Base-by-base conservation (phyloP, 345 rosid genomes). In the Sapria himalayana region DNA sequence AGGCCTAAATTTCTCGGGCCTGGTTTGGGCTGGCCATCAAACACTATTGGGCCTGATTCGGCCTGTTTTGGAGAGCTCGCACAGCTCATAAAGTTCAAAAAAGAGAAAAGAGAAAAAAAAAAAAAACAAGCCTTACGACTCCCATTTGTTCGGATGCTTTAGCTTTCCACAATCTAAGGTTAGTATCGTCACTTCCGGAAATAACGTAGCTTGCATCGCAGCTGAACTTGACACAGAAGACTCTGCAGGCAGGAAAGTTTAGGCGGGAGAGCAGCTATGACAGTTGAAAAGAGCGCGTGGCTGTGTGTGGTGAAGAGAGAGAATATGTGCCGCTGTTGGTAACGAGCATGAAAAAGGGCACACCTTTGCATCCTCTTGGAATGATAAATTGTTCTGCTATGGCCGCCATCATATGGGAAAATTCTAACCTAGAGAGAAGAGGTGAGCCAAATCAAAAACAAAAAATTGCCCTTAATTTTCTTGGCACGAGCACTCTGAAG, bases 361-460 rank as follows among this genome's bases (percentile, higher is more conserved):
- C 43, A 84, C 99, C 95, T 84, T 66, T 84, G 95, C 99, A 80
- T 91, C 64, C 99, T 84, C 71, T 91, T 91, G 18, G 95, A 72
- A 39, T 84, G 93, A 65, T 91, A 91, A 52, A 84, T 66, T 72
- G 79, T 95, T 45, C 82, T 46, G 61, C 92, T 84, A 58, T 72
- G 89, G 38, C 93, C 95, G 45, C 95, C 93, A 50, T 80, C 73
- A 60, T 77, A 84, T 29, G 53, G 76, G 74, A 91, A 91, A 39
- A 84, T 84, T 59, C 95, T 69, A 25, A 78, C 57, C 92, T 72
- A 80, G 15, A 55, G 41, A 43, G 12, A 3, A 24, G 34, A 32
- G 37, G 25, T 37, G n/a, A n/a, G n/a, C n/a, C 27, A 5, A 33
- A 38, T 42, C 21, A 53, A 25, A n/a, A 34, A 22, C 47, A 9